Percentiles rank a stretch among this genome's conserved stretches.
Evolutionary conservation across 148 eudicot genomes (phyloP).

Genomic region (Rhododendron kiyosumense): DNA sequence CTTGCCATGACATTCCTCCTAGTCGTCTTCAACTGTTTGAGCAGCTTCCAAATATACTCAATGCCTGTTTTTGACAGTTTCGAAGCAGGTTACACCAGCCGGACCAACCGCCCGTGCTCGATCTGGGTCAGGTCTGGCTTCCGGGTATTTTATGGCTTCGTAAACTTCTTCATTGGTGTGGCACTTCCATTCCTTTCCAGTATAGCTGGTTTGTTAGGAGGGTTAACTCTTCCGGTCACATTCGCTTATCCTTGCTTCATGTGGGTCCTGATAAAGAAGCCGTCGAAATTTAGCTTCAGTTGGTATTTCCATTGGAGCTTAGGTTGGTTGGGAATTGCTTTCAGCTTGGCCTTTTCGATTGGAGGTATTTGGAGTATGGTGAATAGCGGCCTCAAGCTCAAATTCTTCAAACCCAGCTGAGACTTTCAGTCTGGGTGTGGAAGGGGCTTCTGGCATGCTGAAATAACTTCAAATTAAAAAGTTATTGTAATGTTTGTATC

Average conservation of each 20-base stretch:
- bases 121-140: constrained; percentile 95
- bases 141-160: constrained; percentile 80
- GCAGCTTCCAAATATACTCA: constrained; percentile 98
- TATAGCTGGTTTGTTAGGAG: constrained; percentile 89
- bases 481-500: neutral
- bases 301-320: constrained; percentile 91
- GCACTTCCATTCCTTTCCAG: constrained; percentile 94
- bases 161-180: constrained; percentile 76
- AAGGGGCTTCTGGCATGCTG: neutral
- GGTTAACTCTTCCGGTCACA: constrained; percentile 90
- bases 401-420: constrained; percentile 79
- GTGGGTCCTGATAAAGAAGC: constrained; percentile 95
- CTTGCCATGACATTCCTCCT: constrained; percentile 82
- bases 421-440: neutral
- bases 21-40: constrained; percentile 93
- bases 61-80: constrained; percentile 98
- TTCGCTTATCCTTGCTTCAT: constrained; percentile 99
- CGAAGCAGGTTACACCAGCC: constrained; percentile 94
- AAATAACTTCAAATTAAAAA: neutral
- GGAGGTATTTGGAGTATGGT: constrained; percentile 98
- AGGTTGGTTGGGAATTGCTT: constrained; percentile 96
- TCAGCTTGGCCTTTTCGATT: constrained; percentile 78
- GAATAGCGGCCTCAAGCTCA: constrained; percentile 77
- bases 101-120: constrained; percentile 92
- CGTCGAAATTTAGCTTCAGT: constrained; percentile 63